Conservation (phyloP, 805 yeast genomes). For the Wickerhamia fluorescens region DNA sequence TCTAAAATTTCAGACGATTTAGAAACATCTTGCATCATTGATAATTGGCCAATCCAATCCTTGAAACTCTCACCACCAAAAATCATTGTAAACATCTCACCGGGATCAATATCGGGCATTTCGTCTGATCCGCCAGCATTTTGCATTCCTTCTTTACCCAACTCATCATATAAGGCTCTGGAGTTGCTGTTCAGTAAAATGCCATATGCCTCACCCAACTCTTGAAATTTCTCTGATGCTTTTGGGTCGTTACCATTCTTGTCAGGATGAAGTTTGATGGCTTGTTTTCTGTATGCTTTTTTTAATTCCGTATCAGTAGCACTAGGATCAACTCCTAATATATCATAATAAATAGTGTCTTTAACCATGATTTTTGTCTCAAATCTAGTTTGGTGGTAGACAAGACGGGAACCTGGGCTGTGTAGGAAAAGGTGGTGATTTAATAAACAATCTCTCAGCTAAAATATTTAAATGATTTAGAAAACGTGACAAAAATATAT, state of each 20-base stretch:
- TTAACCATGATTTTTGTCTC: slow-evolving; percentile 52
- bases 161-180: slow-evolving; percentile 71
- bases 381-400: background rate
- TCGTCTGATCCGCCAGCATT: slow-evolving; percentile 63
- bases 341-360: slow-evolving; percentile 83
- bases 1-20: slow-evolving; percentile 46
- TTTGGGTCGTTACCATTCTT: slow-evolving; percentile 91
- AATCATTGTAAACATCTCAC: slow-evolving; percentile 74
- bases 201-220: slow-evolving; percentile 58
- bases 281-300: slow-evolving; percentile 87
- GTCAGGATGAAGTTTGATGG: slow-evolving; percentile 89
- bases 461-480: background rate
- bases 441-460: too few relatives aligned
- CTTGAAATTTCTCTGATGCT: slow-evolving; percentile 85
- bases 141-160: slow-evolving; percentile 57
- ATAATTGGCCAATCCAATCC: slow-evolving; percentile 83
- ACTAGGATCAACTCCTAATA: slow-evolving; percentile 55
- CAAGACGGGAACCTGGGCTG: background rate
- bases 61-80: slow-evolving; percentile 79
- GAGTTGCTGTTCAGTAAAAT: slow-evolving; percentile 68
- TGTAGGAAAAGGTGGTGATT: too few relatives aligned
- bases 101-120: slow-evolving; percentile 67
- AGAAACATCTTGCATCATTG: slow-evolving; percentile 68
- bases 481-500: background rate
- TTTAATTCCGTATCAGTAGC: slow-evolving; percentile 82